phyloP scores from a whole-genome alignment of 352 stramenopile genomes.

The Thraustochytrium sp. region DNA sequence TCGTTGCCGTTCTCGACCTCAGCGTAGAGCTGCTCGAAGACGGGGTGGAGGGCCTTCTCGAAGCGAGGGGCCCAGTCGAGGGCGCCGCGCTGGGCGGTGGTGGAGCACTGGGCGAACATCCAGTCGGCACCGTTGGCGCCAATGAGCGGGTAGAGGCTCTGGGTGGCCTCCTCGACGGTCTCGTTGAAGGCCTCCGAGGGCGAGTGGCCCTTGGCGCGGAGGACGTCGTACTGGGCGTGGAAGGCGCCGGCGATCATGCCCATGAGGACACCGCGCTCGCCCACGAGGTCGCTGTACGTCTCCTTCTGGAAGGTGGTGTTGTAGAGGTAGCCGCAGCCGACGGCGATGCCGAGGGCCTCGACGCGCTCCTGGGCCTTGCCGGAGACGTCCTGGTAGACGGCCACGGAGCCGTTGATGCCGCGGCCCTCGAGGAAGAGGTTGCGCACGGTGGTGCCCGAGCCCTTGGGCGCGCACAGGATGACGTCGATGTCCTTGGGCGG shows the following conservation, averaged over 20 bases:
- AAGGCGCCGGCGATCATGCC: conserved; percentile 46
- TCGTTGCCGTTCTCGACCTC: conserved; percentile 48
- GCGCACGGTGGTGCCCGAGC: conserved; percentile 42
- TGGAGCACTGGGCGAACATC: conserved; percentile 45
- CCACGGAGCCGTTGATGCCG: conserved; percentile 46
- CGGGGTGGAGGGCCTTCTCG: conserved; percentile 45
- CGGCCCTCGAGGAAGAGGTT: conserved; percentile 47
- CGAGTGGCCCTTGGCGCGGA: conserved; percentile 42
- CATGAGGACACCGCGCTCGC: conserved; percentile 45
- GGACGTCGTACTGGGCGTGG: conserved; percentile 45
- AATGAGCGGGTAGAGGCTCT: conserved; percentile 42
- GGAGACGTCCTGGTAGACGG: conserved; percentile 41
- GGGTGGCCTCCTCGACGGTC: conserved; percentile 46
- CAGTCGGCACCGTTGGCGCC: conserved; percentile 44
- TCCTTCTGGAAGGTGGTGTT: conserved; percentile 48
- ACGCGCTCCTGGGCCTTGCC: conserved; percentile 45
- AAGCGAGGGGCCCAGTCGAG: conserved; percentile 42
- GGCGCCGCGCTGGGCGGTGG: conserved; percentile 42
- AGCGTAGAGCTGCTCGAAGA: conserved; percentile 45
- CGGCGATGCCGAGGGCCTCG: conserved; percentile 39
- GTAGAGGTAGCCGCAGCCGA: conserved; percentile 45
- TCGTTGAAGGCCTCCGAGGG: conserved; percentile 45
- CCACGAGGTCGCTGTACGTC: conserved; percentile 46
- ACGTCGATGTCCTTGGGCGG: conserved; percentile 45
- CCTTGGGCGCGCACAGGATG: conserved; percentile 46